A percentile compares a stretch with the other conserved stretches of the same genome.
Evolutionary conservation across 2,329 filamentous ascomycete species (phyloP).

Genomic region (Talaromyces sp.): DNA sequence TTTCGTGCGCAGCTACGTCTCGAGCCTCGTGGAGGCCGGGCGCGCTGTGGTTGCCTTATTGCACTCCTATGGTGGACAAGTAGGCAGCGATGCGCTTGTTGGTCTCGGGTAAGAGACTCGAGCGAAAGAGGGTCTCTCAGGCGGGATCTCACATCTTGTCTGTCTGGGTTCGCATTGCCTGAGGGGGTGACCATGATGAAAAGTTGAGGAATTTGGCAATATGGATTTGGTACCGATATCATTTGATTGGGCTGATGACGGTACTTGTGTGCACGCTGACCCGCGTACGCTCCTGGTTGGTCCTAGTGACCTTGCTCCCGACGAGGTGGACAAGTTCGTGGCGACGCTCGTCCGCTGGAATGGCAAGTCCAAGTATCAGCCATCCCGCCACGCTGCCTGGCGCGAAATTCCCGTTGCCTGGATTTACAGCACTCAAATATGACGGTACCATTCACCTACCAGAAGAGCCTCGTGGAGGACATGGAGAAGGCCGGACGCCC

Average conservation of each 20-base stretch:
- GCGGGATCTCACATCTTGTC: slow-evolving; percentile 28
- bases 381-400: slow-evolving; percentile 21
- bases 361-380: slow-evolving; percentile 23
- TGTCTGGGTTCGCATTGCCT: slow-evolving; percentile 33
- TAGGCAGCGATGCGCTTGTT: slow-evolving; percentile 27
- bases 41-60: slow-evolving; percentile 26
- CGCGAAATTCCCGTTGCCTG: slow-evolving; percentile 23
- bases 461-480: slow-evolving; percentile 20
- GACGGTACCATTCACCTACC: slow-evolving; percentile 23
- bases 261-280: slow-evolving; percentile 16
- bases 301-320: not conserved
- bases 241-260: slow-evolving; percentile 23
- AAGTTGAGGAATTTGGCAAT: slow-evolving; percentile 24
- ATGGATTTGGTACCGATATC: slow-evolving; percentile 22
- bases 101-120: slow-evolving; percentile 26
- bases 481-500: slow-evolving; percentile 18
- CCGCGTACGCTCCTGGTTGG: slow-evolving; percentile 19
- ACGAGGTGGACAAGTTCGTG: slow-evolving; percentile 11
- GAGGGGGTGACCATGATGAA: slow-evolving; percentile 30
- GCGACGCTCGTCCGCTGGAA: slow-evolving; percentile 21
- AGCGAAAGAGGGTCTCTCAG: slow-evolving; percentile 25
- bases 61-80: slow-evolving; percentile 32
- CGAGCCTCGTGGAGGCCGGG: slow-evolving; percentile 27
- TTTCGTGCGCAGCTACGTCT: slow-evolving; percentile 27
- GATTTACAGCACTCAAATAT: slow-evolving; percentile 20